Base-by-base conservation (phyloP, 1,139 yeast species). In the Hyphopichia buzzinii region DNA sequence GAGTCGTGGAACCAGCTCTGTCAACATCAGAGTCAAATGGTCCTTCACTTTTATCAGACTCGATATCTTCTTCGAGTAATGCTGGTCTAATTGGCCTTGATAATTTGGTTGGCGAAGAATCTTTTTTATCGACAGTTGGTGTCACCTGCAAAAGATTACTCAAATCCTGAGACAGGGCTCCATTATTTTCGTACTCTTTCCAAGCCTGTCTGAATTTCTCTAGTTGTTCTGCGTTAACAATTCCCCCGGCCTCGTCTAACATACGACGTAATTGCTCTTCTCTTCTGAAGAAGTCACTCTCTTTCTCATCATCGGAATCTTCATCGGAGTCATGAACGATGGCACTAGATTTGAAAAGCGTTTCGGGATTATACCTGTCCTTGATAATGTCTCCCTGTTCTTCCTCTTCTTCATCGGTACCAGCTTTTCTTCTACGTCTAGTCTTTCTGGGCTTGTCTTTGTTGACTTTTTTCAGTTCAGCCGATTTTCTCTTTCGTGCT, bases 281-380 rank as follows among this genome's bases (percentile, higher is more conserved):
- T 41, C 78, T 67, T 31, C 61, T 80, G 50, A 76, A 84, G 53
- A 84, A 84, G 19, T 51, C 66, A 2, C 49, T 52, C 40, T 75
- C 79, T 36, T 67, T 58, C 38, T 81, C 89, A 13, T 68, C 79
- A 45, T 82, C 88, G 3, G 79, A 72, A 16, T 77, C 84, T 48
- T 83, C 88, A 50, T 83, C 90, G 0, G 86, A 80, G 36, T 74
- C 81, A 39, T 67, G 67, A 30, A 84, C 74, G 47, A 62, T 78
- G 42, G 77, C 82, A 2, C 80, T 59, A 0, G 83, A 77, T 35
- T 67, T 62, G 21, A 59, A 29, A 7, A 17, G 21, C 3, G 26
- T n/a, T 17, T 17, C 22, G 2, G 31, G 27, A 23, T 33, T 21
- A 17, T 28, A 29, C 17, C 36, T 28, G 8, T 17, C 12, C 14